Conservation (phyloP, 2,329 filamentous ascomycete species). For the Fusarium dimerum region DNA sequence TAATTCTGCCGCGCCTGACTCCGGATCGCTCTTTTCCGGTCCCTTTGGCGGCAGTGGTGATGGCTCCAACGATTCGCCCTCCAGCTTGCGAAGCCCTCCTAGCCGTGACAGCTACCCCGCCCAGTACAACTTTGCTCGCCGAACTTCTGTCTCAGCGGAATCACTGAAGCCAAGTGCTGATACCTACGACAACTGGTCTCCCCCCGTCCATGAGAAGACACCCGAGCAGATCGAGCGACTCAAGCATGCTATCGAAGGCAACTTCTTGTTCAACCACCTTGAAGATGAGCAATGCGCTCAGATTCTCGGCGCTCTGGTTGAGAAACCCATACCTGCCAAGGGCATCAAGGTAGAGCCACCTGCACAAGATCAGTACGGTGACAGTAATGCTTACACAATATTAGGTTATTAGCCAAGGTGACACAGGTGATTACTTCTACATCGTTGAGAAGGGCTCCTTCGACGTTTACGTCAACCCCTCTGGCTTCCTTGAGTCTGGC, state of each 20-base stretch:
- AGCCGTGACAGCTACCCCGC: conserved; percentile 75
- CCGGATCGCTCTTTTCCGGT: conserved; percentile 43
- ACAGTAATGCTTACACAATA: conserved; percentile 25
- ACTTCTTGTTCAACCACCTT: conserved; percentile 92
- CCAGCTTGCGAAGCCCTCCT: conserved; percentile 49
- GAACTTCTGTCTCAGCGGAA: conserved; percentile 95
- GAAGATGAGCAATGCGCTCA: conserved; percentile 90
- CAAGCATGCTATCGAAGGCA: conserved; percentile 77
- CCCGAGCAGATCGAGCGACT: conserved; percentile 78
- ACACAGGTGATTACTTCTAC: conserved; percentile 97
- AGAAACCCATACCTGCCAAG: conserved; percentile 94
- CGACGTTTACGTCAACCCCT: conserved; percentile 84
- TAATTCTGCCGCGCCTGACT: conserved; percentile 51
- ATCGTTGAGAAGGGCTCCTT: conserved; percentile 90
- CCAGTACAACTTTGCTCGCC: conserved; percentile 91
- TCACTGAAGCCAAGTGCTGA: conserved; percentile 88
- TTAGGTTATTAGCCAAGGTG: conserved; percentile 92
- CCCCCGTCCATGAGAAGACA: conserved; percentile 82
- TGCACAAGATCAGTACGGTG: not conserved
- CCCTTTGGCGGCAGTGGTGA: conserved; percentile 53
- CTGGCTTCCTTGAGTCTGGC: conserved; percentile 76
- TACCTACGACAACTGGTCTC: conserved; percentile 84
- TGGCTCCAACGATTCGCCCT: conserved; percentile 47
- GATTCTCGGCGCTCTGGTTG: conserved; percentile 85
- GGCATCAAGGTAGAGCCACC: conserved; percentile 63